Percentiles rank a stretch among this genome's conserved stretches.
phyloP scores from a whole-genome alignment of 371 early-diverging fungal species.

The Mucor piriformis region DNA sequence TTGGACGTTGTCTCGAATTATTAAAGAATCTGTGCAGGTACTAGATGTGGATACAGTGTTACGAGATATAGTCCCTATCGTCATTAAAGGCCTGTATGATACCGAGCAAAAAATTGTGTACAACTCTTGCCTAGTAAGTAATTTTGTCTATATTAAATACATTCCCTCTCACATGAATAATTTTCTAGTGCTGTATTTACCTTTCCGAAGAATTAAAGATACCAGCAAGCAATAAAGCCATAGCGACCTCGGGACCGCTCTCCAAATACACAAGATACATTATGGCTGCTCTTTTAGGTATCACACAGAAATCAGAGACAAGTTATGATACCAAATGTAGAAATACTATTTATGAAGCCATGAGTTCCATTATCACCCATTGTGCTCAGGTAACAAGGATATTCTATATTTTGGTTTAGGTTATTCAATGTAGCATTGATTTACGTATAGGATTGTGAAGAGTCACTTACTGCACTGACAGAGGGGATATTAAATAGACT shows the following conservation, averaged over 20 bases:
- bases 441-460: too few relatives aligned
- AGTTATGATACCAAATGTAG: neutral
- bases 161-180: too few relatives aligned
- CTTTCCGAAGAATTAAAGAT: neutral
- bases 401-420: too few relatives aligned
- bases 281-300: too few relatives aligned
- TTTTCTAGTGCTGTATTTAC: neutral
- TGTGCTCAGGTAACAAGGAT: neutral
- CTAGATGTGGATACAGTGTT: neutral
- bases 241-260: neutral
- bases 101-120: neutral
- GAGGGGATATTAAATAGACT: too few relatives aligned
- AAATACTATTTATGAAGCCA: slow-evolving; percentile 2
- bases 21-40: neutral
- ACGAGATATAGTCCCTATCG: neutral
- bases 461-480: too few relatives aligned
- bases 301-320: neutral
- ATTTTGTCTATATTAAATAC: too few relatives aligned
- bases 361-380: neutral
- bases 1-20: slow-evolving; percentile 1
- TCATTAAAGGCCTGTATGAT: neutral
- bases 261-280: too few relatives aligned
- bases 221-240: neutral
- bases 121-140: slow-evolving; percentile 5
- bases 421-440: too few relatives aligned